phyloP scores from a whole-genome alignment of 148 eudicot genomes.

The Mesembryanthemum crystallinum region DNA sequence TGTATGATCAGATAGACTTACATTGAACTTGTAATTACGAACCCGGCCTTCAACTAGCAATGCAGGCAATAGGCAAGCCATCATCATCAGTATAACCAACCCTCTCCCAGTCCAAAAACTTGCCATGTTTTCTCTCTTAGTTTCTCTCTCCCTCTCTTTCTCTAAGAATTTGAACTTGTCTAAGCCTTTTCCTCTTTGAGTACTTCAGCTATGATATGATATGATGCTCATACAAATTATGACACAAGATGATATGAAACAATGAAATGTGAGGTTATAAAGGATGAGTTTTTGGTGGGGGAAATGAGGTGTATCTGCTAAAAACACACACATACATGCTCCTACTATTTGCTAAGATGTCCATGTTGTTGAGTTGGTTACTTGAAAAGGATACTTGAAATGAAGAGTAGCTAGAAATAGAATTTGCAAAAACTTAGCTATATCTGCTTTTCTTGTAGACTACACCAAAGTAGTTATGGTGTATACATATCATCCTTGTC shows the following conservation, averaged over 20 bases:
- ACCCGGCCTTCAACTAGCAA: conserved; percentile 35
- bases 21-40: conserved; percentile 64
- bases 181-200: background rate
- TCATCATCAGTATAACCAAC: conserved; percentile 15
- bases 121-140: conserved; percentile 6
- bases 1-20: no score
- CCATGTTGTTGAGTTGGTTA: conserved; percentile 21
- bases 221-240: background rate
- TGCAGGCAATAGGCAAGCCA: conserved; percentile 20
- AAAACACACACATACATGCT: background rate
- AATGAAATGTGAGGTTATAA: conserved; percentile 16
- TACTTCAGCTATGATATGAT: background rate
- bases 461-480: conserved; percentile 33
- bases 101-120: conserved; percentile 7
- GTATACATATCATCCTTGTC: background rate
- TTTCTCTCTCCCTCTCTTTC: conserved; percentile 10
- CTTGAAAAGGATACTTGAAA: conserved; percentile 19
- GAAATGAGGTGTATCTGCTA: background rate
- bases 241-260: background rate
- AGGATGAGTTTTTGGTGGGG: background rate
- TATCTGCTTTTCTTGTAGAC: conserved; percentile 27
- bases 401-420: background rate
- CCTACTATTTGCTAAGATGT: conserved; percentile 19
- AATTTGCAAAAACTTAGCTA: background rate
- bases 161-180: background rate